These are phyloP conservation scores for Lasiosphaeris hirsuta DNA, from an alignment of 495 filamentous ascomycete species.

Conservation along the genomic window DNA sequence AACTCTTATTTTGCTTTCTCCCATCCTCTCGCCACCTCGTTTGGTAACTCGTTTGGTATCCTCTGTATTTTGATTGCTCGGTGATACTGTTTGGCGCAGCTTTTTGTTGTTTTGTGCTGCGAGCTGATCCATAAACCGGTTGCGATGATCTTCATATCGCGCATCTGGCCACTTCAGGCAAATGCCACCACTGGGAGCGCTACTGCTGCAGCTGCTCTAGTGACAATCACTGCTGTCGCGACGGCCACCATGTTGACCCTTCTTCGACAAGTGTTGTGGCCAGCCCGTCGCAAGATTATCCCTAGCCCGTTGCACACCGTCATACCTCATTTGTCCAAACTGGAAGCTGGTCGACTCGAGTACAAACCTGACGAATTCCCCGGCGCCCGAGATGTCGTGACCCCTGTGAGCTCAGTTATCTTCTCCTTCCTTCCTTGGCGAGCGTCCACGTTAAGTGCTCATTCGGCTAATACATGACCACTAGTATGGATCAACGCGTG, in stretches of 20 bases:
- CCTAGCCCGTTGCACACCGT: constrained; percentile 36
- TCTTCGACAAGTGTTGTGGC: constrained; percentile 32
- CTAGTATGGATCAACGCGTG: constrained; percentile 74
- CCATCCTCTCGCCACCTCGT: too few species aligned
- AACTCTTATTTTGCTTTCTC: too few species aligned
- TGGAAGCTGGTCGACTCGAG: constrained; percentile 28
- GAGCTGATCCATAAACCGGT: too few species aligned
- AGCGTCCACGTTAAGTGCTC: background rate
- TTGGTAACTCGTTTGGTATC: too few species aligned
- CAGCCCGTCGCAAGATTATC: constrained; percentile 31
- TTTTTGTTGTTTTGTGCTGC: too few species aligned
- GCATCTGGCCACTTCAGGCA: background rate
- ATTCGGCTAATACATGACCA: constrained; percentile 8
- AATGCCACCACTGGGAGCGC: background rate
- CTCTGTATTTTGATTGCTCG: too few species aligned
- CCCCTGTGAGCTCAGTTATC: constrained; percentile 32
- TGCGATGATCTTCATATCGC: background rate
- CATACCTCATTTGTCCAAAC: constrained; percentile 28
- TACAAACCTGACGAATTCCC: constrained; percentile 41
- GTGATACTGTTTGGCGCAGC: too few species aligned
- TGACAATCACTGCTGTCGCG: constrained; percentile 28
- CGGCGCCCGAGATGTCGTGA: constrained; percentile 43
- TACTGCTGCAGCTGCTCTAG: constrained; percentile 5
- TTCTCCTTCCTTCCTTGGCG: background rate
- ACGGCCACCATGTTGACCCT: constrained; percentile 33